These are phyloP conservation scores for Avicennia marina DNA, from an alignment of 257 asterid genomes.

Conservation along the genomic window DNA sequence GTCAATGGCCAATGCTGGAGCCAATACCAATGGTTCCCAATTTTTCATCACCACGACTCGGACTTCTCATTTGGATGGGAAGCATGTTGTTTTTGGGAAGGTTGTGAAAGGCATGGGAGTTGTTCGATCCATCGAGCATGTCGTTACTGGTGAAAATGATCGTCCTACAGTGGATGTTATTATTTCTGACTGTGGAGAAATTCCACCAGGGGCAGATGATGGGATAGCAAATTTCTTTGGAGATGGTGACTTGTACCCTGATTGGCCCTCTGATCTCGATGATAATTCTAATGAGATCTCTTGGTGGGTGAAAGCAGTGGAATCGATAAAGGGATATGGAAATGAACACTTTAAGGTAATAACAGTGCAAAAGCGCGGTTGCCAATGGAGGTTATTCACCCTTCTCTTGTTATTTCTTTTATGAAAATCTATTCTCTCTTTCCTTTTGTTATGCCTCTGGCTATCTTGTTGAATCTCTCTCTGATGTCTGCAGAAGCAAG, in stretches of 20 bases:
- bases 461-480: not conserved
- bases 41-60: conserved; percentile 92
- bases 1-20: conserved; percentile 92
- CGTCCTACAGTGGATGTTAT: conserved; percentile 53
- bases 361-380: not conserved
- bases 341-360: conserved; percentile 85
- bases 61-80: conserved; percentile 87
- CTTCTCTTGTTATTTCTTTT: not conserved
- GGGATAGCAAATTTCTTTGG: conserved; percentile 70
- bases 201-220: conserved; percentile 78
- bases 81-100: conserved; percentile 87
- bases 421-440: not conserved
- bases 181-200: conserved; percentile 77
- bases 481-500: conserved; percentile 69
- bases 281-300: conserved; percentile 59
- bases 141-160: conserved; percentile 59
- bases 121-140: conserved; percentile 81
- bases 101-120: conserved; percentile 96
- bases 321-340: conserved; percentile 70
- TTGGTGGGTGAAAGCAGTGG: conserved; percentile 88
- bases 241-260: conserved; percentile 86
- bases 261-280: conserved; percentile 90
- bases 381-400: not conserved
- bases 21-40: conserved; percentile 85
- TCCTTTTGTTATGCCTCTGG: not conserved